Base-by-base conservation (phyloP, 2,329 filamentous ascomycete genomes). In the Alternaria gaisen region DNA sequence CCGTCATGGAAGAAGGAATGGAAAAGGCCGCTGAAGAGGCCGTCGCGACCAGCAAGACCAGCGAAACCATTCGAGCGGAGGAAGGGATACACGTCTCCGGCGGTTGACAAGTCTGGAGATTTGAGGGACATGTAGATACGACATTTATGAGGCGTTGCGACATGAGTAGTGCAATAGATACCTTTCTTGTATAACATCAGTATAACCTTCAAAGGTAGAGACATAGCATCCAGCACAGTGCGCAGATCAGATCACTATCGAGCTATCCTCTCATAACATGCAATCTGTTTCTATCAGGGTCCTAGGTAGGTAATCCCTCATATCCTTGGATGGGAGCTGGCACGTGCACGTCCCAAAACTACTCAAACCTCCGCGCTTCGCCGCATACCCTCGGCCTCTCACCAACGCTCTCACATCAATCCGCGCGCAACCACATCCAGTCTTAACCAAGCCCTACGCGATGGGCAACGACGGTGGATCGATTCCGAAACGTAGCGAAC, bases 391-490 rank as follows among this genome's bases (percentile, higher is more conserved):
- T 47, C 46, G 20, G 46, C 32, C 34, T 50, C 46, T 50, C 46
- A 50, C 3, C 58, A 41, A 42, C 46, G 42, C 52, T 46, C 30
- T 14, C 28, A 20, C 46, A 38, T 43, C 59, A 46, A 40, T 40
- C 36, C 40, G 41, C 52, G n/a, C 51, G 55, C 18, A 11, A 42
- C 18, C 22, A 36, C 8, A 14, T 44, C 12, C 32, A 36, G 24
- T 26, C 36, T 14, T 22, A 26, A 9, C 32, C 5, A 50, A 50
- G 46, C 32, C 46, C 32, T 38, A 12, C 30, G 65, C 53, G 71
- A 97, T 99, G 95, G 95, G 95, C 77, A 99, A 99, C 82, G 95
- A 99, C 79, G 95, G 95, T 70, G 95, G 95, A 77, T 88, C 92
- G 69, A 99, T 99, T 70, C 95, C 95, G 5, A 98, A 91, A 65